Evolutionary conservation across 78 protist species (phyloP).

Genomic region (Paratrimastix pyriformis): DNA sequence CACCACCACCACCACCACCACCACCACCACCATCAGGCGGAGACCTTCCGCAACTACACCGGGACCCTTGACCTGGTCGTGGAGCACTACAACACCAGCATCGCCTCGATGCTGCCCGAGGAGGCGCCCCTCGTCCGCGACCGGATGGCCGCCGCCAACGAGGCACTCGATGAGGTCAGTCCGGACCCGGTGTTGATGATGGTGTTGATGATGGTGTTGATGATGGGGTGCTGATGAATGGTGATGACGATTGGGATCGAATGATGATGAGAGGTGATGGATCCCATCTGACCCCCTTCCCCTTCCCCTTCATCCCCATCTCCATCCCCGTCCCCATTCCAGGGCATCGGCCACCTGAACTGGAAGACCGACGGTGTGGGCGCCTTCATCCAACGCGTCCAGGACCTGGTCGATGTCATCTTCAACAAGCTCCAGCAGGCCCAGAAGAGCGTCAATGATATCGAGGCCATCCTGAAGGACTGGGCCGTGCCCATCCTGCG

Average conservation of each 20-base stretch:
- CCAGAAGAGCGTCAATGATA: background rate
- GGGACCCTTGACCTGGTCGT: conserved; percentile 44
- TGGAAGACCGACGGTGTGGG: conserved; percentile 15
- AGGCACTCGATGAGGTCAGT: conserved; percentile 39
- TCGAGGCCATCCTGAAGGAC: background rate
- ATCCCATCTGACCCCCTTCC: too few species aligned
- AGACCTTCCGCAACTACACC: background rate
- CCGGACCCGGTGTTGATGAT: too few species aligned
- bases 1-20: too few species aligned
- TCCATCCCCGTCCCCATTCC: background rate
- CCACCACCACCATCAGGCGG: too few species aligned
- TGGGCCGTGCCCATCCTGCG: conserved; percentile 14
- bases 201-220: too few species aligned
- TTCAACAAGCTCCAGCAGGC: conserved; percentile 13
- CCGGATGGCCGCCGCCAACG: conserved; percentile 39
- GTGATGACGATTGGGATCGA: too few species aligned
- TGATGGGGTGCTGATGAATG: too few species aligned
- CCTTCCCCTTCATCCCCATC: background rate
- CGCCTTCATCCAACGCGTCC: conserved; percentile 33
- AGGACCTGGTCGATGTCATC: conserved; percentile 1
- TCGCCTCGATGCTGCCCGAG: conserved; percentile 33
- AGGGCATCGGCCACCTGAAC: background rate
- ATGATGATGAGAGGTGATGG: too few species aligned
- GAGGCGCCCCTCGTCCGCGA: conserved; percentile 55
- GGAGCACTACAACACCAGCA: conserved; percentile 46